A percentile compares a stretch with the other conserved stretches of the same genome.
phyloP scores from a whole-genome alignment of 352 stramenopile genomes.

The Pythium pyrilobum region DNA sequence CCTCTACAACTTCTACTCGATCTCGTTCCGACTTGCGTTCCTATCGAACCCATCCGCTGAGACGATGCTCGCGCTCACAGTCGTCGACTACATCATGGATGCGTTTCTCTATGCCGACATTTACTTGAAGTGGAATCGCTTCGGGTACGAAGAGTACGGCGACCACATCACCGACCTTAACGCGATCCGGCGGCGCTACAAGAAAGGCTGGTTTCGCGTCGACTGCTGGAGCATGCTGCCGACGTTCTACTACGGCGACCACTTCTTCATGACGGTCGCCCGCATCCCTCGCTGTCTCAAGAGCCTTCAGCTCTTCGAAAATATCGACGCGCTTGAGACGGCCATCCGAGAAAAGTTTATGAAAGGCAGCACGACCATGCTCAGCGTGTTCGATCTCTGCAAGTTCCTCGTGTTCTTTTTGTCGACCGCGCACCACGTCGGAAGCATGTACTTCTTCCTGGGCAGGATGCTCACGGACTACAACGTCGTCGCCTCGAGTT shows the following conservation, averaged over 20 bases:
- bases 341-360: slow-evolving; percentile 21
- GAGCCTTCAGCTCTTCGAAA: slow-evolving; percentile 13
- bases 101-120: slow-evolving; percentile 20
- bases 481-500: slow-evolving; percentile 22
- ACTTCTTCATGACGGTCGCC: slow-evolving; percentile 9
- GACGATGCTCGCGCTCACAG: slow-evolving; percentile 2
- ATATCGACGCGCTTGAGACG: slow-evolving; percentile 18
- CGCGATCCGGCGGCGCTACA: slow-evolving; percentile 17
- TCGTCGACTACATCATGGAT: slow-evolving; percentile 19
- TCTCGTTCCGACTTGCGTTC: slow-evolving; percentile 27
- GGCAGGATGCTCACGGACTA: slow-evolving; percentile 10
- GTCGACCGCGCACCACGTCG: slow-evolving; percentile 21
- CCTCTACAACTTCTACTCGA: slow-evolving; percentile 29
- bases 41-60: not conserved
- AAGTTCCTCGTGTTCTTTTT: slow-evolving; percentile 26
- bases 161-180: slow-evolving; percentile 14
- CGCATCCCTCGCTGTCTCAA: slow-evolving; percentile 20
- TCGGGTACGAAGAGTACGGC: slow-evolving; percentile 18
- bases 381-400: slow-evolving; percentile 26
- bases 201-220: slow-evolving; percentile 10
- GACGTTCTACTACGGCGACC: slow-evolving; percentile 15
- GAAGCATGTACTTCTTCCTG: slow-evolving; percentile 24
- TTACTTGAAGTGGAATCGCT: slow-evolving; percentile 18
- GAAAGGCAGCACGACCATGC: slow-evolving; percentile 14
- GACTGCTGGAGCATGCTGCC: slow-evolving; percentile 27